Evolutionary conservation across 129 eudicot species (phyloP).

Genomic region (Heracleum sosnowskyi): DNA sequence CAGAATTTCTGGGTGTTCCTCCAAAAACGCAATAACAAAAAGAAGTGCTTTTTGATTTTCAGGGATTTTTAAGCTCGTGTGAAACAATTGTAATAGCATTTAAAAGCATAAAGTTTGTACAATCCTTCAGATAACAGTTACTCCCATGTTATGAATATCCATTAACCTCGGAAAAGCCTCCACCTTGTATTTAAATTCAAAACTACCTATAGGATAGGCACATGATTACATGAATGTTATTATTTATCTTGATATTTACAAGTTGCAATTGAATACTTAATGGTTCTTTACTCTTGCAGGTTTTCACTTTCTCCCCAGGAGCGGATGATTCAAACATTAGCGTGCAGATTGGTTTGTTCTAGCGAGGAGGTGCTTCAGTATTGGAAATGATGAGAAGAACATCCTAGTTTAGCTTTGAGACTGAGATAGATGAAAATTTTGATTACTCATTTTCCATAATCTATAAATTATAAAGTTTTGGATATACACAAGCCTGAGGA

Average conservation of each 20-base stretch:
- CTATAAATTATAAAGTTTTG: background rate
- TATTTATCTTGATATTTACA: background rate
- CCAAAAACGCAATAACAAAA: background rate
- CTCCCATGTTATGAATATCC: background rate
- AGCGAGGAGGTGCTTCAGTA: conserved; percentile 3
- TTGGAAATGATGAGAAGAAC: background rate
- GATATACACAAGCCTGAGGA: background rate
- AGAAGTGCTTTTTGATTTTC: background rate
- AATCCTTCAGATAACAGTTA: background rate
- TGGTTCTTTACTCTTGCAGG: background rate
- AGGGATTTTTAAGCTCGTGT: background rate
- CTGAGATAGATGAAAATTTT: background rate
- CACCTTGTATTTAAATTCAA: background rate
- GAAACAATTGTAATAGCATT: background rate
- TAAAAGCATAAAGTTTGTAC: background rate
- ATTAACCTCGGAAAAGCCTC: background rate
- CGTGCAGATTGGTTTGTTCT: background rate
- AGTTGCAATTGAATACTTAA: background rate
- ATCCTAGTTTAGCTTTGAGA: background rate
- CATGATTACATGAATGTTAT: background rate
- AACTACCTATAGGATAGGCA: background rate
- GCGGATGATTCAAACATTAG: background rate
- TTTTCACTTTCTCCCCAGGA: conserved; percentile 1
- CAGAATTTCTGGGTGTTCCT: background rate
- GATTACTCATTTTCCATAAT: background rate